Conservation (phyloP, 2,329 filamentous ascomycete species). For the Ophiostoma pallidulum region DNA sequence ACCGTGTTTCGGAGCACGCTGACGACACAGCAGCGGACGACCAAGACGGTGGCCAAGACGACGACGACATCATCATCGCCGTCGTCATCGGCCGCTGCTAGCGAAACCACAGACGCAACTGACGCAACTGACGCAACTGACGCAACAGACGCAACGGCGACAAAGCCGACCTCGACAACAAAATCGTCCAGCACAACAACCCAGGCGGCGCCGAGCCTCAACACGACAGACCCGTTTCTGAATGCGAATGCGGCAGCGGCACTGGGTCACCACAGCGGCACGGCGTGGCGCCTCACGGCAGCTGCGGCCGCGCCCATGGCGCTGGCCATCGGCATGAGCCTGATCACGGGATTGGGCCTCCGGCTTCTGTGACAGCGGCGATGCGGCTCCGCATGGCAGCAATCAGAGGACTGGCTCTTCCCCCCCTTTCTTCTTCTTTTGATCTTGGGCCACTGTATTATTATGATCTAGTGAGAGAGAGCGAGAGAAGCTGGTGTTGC, state of each 20-base stretch:
- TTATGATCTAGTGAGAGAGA: no score
- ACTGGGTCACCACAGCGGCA: neutral
- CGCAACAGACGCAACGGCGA: neutral
- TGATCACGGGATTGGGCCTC: no score
- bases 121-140: neutral
- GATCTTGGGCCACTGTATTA: no score
- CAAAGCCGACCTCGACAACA: neutral
- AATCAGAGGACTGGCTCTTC: no score
- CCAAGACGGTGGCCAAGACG: neutral
- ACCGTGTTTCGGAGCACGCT: neutral
- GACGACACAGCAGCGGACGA: neutral
- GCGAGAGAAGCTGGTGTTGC: no score
- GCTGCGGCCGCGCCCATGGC: neutral
- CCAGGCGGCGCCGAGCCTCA: constrained; percentile 1
- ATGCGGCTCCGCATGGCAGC: no score
- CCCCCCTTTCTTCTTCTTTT: no score
- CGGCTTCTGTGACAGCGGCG: neutral
- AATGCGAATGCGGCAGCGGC: constrained; percentile 2
- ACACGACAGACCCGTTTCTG: constrained; percentile 17
- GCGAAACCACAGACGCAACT: neutral
- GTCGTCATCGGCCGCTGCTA: neutral
- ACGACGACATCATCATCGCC: neutral
- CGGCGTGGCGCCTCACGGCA: neutral
- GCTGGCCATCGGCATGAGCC: neutral
- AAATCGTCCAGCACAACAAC: neutral